Percentiles rank a stretch among this genome's conserved stretches.
These are phyloP conservation scores for Irpex sp. DNA, from an alignment of 1,284 basidiomycete genomes.

Conservation along the genomic window DNA sequence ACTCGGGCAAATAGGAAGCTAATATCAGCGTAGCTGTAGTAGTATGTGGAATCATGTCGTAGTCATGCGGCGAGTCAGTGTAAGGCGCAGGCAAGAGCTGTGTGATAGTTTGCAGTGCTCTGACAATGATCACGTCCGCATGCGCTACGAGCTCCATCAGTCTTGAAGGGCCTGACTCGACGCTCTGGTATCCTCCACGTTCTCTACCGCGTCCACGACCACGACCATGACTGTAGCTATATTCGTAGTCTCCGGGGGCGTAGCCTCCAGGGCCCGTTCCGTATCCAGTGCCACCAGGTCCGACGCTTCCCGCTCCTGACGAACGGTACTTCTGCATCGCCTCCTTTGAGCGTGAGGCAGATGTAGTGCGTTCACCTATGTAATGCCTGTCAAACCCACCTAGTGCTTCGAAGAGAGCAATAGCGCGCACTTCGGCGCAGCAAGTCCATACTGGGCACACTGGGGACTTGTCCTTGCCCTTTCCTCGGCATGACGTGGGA, in stretches of 20 bases:
- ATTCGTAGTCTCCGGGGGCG: not conserved
- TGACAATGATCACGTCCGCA: conserved; percentile 38
- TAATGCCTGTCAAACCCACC: conserved; percentile 43
- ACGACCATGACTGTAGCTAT: conserved; percentile 8
- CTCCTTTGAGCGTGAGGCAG: conserved; percentile 32
- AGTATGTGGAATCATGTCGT: conserved; percentile 45
- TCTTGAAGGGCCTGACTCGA: not conserved
- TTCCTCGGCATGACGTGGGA: conserved; percentile 36
- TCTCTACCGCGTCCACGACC: conserved; percentile 1
- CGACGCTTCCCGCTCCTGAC: conserved; percentile 26
- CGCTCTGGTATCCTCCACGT: not conserved
- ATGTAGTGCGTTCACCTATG: conserved; percentile 33
- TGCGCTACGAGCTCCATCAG: conserved; percentile 18
- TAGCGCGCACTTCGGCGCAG: conserved; percentile 41
- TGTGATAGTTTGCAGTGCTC: conserved; percentile 34
- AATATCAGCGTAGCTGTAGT: conserved; percentile 36
- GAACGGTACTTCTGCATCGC: conserved; percentile 25
- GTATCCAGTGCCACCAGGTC: conserved; percentile 50
- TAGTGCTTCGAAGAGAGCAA: conserved; percentile 44
- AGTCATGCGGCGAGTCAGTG: conserved; percentile 32
- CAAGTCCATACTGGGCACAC: conserved; percentile 34
- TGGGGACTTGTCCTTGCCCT: conserved; percentile 21
- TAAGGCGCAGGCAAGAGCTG: conserved; percentile 42
- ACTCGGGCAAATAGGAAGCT: conserved; percentile 40
- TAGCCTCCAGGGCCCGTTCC: conserved; percentile 18